A percentile compares a stretch with the other conserved stretches of the same genome.
phyloP scores from a whole-genome alignment of 1,284 basidiomycete species.

The Austroboletus rostrupii region DNA sequence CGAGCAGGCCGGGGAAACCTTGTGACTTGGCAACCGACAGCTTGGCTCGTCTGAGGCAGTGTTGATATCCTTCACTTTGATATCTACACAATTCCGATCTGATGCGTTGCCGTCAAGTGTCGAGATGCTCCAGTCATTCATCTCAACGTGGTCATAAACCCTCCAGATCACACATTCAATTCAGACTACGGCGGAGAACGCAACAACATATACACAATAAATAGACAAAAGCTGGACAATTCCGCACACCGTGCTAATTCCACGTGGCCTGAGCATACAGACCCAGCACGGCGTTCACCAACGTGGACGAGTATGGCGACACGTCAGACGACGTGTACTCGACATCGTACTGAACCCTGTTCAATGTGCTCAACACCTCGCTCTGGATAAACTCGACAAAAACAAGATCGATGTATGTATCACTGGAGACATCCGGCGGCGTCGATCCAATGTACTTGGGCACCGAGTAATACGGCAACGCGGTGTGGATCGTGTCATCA shows the following conservation, averaged over 20 bases:
- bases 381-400: slow-evolving; percentile 64
- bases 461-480: slow-evolving; percentile 50
- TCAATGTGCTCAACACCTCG: slow-evolving; percentile 52
- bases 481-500: slow-evolving; percentile 61
- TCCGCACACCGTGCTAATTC: slow-evolving; percentile 38
- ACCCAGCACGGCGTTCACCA: slow-evolving; percentile 51
- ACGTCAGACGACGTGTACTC: slow-evolving; percentile 53
- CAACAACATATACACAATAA: too few relatives aligned
- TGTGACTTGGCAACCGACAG: too few relatives aligned
- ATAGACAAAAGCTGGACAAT: too few relatives aligned
- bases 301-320: slow-evolving; percentile 44
- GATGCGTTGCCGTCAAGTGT: too few relatives aligned
- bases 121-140: too few relatives aligned
- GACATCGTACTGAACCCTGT: slow-evolving; percentile 46
- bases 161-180: too few relatives aligned
- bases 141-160: too few relatives aligned
- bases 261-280: slow-evolving; percentile 58
- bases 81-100: too few relatives aligned
- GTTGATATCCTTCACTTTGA: too few relatives aligned
- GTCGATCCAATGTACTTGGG: slow-evolving; percentile 60
- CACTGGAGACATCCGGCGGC: slow-evolving; percentile 45
- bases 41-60: too few relatives aligned
- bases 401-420: slow-evolving; percentile 60
- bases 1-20: too few relatives aligned
- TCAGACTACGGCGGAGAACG: too few relatives aligned